Conservation (phyloP, 768 basidiomycete species). For the Boletus pseudopeckii region DNA sequence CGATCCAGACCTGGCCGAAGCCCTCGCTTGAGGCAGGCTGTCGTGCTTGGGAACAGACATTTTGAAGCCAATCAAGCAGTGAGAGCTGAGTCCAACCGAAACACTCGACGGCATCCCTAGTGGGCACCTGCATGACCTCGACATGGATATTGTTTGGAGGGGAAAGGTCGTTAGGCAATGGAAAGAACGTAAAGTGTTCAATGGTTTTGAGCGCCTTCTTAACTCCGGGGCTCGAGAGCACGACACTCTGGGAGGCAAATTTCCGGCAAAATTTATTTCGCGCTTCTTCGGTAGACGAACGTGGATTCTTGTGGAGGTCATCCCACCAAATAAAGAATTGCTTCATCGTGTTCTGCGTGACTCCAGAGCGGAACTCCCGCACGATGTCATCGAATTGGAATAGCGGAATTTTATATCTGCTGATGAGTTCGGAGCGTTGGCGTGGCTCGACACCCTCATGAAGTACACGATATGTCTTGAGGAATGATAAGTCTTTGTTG, state of each 20-base stretch:
- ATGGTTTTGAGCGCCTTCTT: constrained; percentile 52
- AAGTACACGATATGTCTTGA: constrained; percentile 6
- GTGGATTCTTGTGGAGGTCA: background rate
- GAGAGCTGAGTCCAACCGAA: constrained; percentile 79
- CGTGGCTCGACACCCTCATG: background rate
- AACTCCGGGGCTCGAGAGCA: background rate
- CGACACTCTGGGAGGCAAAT: constrained; percentile 45
- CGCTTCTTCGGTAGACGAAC: background rate
- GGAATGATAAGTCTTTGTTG: constrained; percentile 1
- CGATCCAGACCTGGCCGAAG: constrained; percentile 24
- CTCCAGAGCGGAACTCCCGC: constrained; percentile 6
- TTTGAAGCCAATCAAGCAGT: constrained; percentile 65
- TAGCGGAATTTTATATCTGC: background rate
- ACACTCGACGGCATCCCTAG: constrained; percentile 22
- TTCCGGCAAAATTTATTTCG: background rate
- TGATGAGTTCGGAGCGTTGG: constrained; percentile 2
- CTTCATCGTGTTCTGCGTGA: background rate
- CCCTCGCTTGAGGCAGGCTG: background rate
- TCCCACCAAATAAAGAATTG: constrained; percentile 11
- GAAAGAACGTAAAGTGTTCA: background rate
- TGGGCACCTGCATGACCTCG: background rate
- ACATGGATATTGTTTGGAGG: background rate
- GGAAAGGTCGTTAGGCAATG: background rate
- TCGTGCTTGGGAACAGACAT: constrained; percentile 46
- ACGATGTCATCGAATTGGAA: constrained; percentile 3